A percentile compares a stretch with the other conserved stretches of the same genome.
phyloP scores from a whole-genome alignment of 148 eudicot genomes.

The Silene latifolia region DNA sequence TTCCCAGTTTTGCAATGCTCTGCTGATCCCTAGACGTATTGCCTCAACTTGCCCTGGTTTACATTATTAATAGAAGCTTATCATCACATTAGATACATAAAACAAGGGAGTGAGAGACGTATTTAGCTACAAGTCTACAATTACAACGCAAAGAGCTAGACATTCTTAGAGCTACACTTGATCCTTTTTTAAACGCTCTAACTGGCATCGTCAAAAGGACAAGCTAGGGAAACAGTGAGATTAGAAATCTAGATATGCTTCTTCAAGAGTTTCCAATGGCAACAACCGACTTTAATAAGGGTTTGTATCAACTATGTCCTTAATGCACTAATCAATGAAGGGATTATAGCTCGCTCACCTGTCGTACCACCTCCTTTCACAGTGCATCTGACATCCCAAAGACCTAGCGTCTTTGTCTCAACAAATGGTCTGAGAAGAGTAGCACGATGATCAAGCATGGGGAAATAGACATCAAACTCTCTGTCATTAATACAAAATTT shows the following conservation, averaged over 20 bases:
- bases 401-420: conserved; percentile 83
- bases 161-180: background rate
- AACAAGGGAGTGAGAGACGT: background rate
- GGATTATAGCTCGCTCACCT: conserved; percentile 42
- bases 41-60: conserved; percentile 95
- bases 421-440: conserved; percentile 90
- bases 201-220: background rate
- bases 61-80: conserved; percentile 5
- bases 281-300: background rate
- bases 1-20: conserved; percentile 93
- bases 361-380: conserved; percentile 94
- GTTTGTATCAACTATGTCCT: background rate
- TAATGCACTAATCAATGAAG: background rate
- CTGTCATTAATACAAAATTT: conserved; percentile 71
- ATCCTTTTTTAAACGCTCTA: background rate
- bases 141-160: no score
- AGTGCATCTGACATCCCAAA: conserved; percentile 83
- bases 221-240: background rate
- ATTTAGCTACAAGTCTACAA: no score
- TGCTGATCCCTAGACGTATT: conserved; percentile 77
- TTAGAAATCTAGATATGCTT: background rate
- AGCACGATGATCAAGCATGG: conserved; percentile 97
- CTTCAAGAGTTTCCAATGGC: background rate
- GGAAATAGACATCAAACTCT: conserved; percentile 88
- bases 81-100: background rate